These are phyloP conservation scores for Termitomyces sp. DNA, from an alignment of 768 basidiomycete genomes.

Conservation along the genomic window DNA sequence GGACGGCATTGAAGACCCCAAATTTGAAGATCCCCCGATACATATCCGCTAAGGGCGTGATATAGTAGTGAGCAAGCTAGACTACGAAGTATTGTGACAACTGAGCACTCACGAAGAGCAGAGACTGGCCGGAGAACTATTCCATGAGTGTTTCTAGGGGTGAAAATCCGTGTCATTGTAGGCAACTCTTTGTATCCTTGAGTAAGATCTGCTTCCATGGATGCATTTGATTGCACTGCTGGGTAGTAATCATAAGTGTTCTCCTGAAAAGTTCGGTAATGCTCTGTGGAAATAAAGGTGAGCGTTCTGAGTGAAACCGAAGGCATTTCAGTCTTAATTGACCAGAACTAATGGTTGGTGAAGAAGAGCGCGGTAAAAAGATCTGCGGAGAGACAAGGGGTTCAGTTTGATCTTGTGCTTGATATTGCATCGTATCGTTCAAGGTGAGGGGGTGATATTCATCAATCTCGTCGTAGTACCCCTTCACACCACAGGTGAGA, in stretches of 20 bases:
- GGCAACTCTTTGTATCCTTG: neutral
- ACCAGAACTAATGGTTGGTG: neutral
- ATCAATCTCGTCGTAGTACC: constrained; percentile 12
- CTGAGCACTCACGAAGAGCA: constrained; percentile 54
- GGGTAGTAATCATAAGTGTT: neutral
- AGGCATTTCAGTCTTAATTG: neutral
- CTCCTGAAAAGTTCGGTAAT: neutral
- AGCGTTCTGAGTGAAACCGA: neutral
- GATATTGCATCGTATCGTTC: neutral
- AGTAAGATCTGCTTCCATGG: neutral
- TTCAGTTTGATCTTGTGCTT: neutral
- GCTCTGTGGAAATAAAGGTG: neutral
- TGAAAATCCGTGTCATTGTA: neutral
- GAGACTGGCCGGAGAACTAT: constrained; percentile 66
- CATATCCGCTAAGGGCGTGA: constrained; percentile 61
- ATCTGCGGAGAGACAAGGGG: neutral
- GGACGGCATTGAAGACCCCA: constrained; percentile 87
- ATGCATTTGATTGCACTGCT: neutral
- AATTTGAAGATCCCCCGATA: constrained; percentile 85
- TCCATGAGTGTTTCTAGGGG: constrained; percentile 37
- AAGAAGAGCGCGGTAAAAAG: neutral
- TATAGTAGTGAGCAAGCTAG: neutral
- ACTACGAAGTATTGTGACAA: neutral
- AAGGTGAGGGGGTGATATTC: constrained; percentile 8
- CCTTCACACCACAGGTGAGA: neutral